phyloP scores from a whole-genome alignment of 805 yeast genomes.

The Torulaspora gathmanii region DNA sequence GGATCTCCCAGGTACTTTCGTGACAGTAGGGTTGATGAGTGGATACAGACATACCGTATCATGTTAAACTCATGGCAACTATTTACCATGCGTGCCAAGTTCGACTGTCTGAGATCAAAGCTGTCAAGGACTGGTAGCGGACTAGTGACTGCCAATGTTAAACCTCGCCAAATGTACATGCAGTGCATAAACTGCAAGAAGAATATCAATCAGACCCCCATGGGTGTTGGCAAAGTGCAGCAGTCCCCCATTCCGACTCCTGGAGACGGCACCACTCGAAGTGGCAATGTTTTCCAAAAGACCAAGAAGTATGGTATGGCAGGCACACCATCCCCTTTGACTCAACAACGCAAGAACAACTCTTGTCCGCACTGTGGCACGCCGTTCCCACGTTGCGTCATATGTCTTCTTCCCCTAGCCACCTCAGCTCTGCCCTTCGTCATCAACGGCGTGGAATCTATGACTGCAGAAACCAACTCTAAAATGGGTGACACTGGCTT shows the following conservation, averaged over 20 bases:
- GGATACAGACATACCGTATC: constrained; percentile 68
- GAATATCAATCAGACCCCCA: constrained; percentile 44
- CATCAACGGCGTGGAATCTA: constrained; percentile 26
- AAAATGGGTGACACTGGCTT: neutral
- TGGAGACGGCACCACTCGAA: constrained; percentile 3
- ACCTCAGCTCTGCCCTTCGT: constrained; percentile 36
- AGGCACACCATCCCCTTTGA: constrained; percentile 8
- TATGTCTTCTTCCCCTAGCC: constrained; percentile 78
- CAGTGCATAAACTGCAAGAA: constrained; percentile 83
- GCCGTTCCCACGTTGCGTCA: constrained; percentile 84
- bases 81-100: constrained; percentile 73
- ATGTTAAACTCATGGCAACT: constrained; percentile 76
- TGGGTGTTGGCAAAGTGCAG: neutral
- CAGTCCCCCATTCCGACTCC: constrained; percentile 3
- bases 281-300: constrained; percentile 1
- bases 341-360: constrained; percentile 22
- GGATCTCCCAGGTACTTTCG: constrained; percentile 80
- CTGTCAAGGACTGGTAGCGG: constrained; percentile 54
- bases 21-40: constrained; percentile 66
- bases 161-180: constrained; percentile 70
- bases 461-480: neutral
- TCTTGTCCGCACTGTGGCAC: constrained; percentile 83
- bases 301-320: constrained; percentile 16
- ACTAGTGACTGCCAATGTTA: constrained; percentile 42
- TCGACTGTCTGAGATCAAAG: constrained; percentile 73